These are phyloP conservation scores for Calonectria hawksworthii DNA, from an alignment of 2,329 filamentous ascomycete genomes.

Conservation along the genomic window DNA sequence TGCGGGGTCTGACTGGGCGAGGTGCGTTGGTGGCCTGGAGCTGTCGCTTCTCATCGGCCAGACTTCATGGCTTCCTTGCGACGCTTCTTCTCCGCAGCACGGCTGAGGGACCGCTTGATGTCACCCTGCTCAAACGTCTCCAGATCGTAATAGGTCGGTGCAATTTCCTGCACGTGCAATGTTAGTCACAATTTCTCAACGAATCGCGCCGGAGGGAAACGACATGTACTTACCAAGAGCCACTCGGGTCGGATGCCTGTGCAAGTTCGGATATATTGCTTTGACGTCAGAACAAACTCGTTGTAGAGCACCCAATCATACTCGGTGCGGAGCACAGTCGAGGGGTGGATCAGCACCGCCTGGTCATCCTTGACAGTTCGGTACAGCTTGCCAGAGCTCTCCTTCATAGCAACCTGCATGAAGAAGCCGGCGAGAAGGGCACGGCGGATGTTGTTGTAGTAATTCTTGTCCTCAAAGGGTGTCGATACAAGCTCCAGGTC, in stretches of 20 bases:
- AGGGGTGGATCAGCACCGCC: constrained; percentile 92
- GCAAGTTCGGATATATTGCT: constrained; percentile 97
- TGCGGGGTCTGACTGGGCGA: constrained; percentile 18
- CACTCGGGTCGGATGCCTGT: constrained; percentile 94
- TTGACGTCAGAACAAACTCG: constrained; percentile 96
- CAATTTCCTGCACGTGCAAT: constrained; percentile 78
- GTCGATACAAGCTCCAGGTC: constrained; percentile 90
- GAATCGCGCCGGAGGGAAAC: neutral
- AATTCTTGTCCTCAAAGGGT: constrained; percentile 93
- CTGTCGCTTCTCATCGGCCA: constrained; percentile 53
- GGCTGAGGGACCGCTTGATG: constrained; percentile 77
- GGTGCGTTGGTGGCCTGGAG: constrained; percentile 19
- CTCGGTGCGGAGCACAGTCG: constrained; percentile 88
- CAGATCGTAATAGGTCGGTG: constrained; percentile 92
- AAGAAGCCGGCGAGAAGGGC: constrained; percentile 96
- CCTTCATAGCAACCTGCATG: constrained; percentile 98
- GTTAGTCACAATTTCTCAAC: constrained; percentile 30
- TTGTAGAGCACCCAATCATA: constrained; percentile 99
- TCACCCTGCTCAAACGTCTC: constrained; percentile 88
- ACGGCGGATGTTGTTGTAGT: constrained; percentile 96
- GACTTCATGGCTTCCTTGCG: constrained; percentile 71
- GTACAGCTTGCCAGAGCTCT: constrained; percentile 90
- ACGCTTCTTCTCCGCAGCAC: constrained; percentile 71
- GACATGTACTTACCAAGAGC: constrained; percentile 77
- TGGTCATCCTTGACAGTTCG: constrained; percentile 97